Base-by-base conservation (phyloP, 176 grass and related monocot genomes). In the Ampelocalamus luodianensis region DNA sequence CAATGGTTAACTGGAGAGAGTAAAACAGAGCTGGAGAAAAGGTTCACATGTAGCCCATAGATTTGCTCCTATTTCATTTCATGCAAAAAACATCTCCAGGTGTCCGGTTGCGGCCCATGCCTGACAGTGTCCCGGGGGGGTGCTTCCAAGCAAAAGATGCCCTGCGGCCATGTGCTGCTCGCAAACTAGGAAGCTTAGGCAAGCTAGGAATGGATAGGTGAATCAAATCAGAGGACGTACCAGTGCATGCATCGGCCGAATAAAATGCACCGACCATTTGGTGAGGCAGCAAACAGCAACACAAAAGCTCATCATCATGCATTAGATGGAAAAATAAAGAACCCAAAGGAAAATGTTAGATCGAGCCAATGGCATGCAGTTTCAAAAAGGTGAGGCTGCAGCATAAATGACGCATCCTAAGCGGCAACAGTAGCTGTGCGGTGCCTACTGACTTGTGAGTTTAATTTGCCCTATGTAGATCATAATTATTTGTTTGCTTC, bases 11-110 rank as follows among this genome's bases (percentile, higher is more conserved):
- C 49, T 14, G 8, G 32, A 0, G 14, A 13, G 6, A 23, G 11
- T 10, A 15, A 46, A 56, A 6, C 24, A 24, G 44, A 23, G 29
- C 3, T 10, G 62, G 49, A 38, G 15, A 36, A 29, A 23, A 51
- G 71, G 79, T 51, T 83, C 89, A 90, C 84, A 79, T 83, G 89
- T 38, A n/a, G 67, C n/a, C n/a, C 60, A 61, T 68, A 18, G 42
- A 74, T 72, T 49, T 61, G 39, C 22, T 51, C 15, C 22, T 42
- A 32, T 56, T 18, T 55, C 62, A 60, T 78, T 23, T 63, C 80
- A 29, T 20, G 51, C 53, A 29, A 12, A 12, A 12, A 23, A 71
- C 86, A 64, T 34, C 70, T 39, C 82, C 69, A n/a, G 32, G 88
- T 76, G 88, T 89, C 77, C 6, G 48, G 68, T 89, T 81, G 77